Conservation (phyloP, 495 filamentous ascomycete species). For the Aspergillus incahuasiensis region DNA sequence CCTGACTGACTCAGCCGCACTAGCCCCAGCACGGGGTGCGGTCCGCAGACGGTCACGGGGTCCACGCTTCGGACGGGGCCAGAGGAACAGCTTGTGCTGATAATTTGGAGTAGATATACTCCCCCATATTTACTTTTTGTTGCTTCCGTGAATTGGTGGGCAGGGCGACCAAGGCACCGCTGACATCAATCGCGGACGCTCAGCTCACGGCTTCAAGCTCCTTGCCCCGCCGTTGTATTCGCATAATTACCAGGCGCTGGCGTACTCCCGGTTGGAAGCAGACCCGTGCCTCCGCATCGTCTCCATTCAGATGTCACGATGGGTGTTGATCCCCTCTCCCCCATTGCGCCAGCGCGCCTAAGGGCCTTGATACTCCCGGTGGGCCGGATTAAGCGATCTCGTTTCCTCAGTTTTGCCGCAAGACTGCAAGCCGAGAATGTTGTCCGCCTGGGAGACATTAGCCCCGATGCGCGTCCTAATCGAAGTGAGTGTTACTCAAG, state of each 20-base stretch:
- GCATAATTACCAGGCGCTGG: slow-evolving; percentile 21
- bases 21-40: too few species aligned
- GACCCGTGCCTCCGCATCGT: slow-evolving; percentile 25
- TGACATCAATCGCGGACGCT: not conserved
- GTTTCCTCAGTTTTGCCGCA: slow-evolving; percentile 73
- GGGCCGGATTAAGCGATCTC: slow-evolving; percentile 75
- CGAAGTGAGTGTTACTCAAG: slow-evolving; percentile 62
- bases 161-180: slow-evolving; percentile 5
- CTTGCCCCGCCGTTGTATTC: slow-evolving; percentile 6
- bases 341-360: slow-evolving; percentile 83
- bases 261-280: slow-evolving; percentile 30
- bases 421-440: slow-evolving; percentile 75
- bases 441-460: slow-evolving; percentile 86
- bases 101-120: not conserved
- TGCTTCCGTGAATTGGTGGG: not conserved
- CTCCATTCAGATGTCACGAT: slow-evolving; percentile 54
- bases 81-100: not conserved
- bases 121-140: not conserved
- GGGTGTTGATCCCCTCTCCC: slow-evolving; percentile 81
- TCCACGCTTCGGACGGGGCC: not conserved
- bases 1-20: too few species aligned
- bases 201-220: not conserved
- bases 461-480: slow-evolving; percentile 78
- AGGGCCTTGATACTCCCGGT: slow-evolving; percentile 78
- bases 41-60: not conserved